Evolutionary conservation across 208 protist genomes (phyloP), one percentile per base, ranked within the genome.

Genomic region (Trypanosomatidae sp.): DNA sequence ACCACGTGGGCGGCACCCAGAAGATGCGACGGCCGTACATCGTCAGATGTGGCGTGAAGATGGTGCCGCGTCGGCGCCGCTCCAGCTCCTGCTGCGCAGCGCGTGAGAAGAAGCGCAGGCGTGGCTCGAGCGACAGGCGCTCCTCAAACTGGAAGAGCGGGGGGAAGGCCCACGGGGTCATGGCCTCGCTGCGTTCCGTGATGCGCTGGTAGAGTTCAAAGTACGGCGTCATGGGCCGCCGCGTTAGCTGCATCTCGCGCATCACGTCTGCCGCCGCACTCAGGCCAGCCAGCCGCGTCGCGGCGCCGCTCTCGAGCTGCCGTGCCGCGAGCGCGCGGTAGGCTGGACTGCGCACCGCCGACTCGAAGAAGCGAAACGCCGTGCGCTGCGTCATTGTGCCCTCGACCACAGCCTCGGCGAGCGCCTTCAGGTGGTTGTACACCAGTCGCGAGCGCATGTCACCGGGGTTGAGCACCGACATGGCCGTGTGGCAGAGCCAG

Each of bases 181-280:
- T 88, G 10, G 76, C 80, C 61, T 93, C 85, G 20, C 74, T 87
- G 33, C 85, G 66, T 69, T 93, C 85, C 39, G 84, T 76, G 33
- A 93, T 93, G 43, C 85, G 85, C 56, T 93, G 80, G 48, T 90
- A 93, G 20, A 93, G 56, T 56, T 93, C 85, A 63, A 93, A 93
- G 66, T 90, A 90, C 0, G 73, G 71, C 5, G 80, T 68, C 85
- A 93, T 93, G 8, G 85, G 85, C 1, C 85, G 79, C 1, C 79
- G 76, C 2, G 79, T 86, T 27, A 93, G 75, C 2, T 77, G 77
- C 76, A 90, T 88, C 41, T 77, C 42, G 4, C 75, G 71, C 85
- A 93, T 89, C 22, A 90, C 73, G 26, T 93, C 80, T 6, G 85
- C 85, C 1, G 80, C 85, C 0, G 85, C 85, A 21, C 71, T 75